phyloP scores from a whole-genome alignment of 73 alveolate species.

The Effrenium voratum region DNA sequence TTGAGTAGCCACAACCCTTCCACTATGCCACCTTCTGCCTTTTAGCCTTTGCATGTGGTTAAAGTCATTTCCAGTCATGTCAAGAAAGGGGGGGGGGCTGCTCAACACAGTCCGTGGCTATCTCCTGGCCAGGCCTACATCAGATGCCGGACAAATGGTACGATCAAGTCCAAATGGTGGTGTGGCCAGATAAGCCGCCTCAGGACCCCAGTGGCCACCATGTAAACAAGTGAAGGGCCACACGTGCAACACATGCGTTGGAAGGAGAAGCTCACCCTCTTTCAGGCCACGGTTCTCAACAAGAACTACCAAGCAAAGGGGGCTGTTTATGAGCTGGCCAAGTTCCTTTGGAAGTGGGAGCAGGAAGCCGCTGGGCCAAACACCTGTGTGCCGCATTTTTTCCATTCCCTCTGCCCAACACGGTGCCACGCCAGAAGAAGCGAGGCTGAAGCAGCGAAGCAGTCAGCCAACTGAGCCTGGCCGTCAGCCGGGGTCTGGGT shows the following conservation, averaged over 20 bases:
- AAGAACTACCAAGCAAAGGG: neutral
- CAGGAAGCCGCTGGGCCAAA: too few relatives aligned
- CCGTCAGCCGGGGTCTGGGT: too few relatives aligned
- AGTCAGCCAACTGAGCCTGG: too few relatives aligned
- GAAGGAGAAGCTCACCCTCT: neutral
- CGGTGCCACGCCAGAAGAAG: too few relatives aligned
- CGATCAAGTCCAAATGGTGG: neutral
- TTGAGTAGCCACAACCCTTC: too few relatives aligned
- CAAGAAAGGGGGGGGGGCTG: too few relatives aligned
- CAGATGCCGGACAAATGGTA: neutral
- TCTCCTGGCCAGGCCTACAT: conserved; percentile 8
- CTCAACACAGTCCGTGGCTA: too few relatives aligned
- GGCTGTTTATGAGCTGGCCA: neutral
- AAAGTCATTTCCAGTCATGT: too few relatives aligned
- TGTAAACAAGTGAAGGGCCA: neutral
- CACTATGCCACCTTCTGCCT: neutral
- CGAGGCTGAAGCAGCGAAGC: too few relatives aligned
- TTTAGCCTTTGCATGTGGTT: neutral
- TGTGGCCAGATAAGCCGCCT: conserved; percentile 4
- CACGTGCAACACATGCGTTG: neutral
- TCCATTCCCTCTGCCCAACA: too few relatives aligned
- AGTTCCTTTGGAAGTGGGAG: neutral
- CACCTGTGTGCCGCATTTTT: too few relatives aligned
- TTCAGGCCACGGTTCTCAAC: neutral
- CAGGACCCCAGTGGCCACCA: neutral